Base-by-base conservation (phyloP, 2,329 filamentous ascomycete species). In the Aspergillus sp. region DNA sequence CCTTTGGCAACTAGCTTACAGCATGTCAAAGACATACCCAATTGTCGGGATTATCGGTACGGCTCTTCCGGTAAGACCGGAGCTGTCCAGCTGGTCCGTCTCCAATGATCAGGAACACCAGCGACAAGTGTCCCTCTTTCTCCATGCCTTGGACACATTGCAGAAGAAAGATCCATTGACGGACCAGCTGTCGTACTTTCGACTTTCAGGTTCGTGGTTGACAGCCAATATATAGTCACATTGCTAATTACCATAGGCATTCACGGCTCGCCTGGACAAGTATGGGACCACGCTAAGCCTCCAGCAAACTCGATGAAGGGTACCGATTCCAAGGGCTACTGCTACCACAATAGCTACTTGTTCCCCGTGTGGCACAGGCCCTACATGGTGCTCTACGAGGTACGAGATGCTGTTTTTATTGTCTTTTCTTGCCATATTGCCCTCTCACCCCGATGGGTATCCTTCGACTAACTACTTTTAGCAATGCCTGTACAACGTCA, bases 331-430 rank as follows among this genome's bases (percentile, higher is more conserved):
- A 45, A 74, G n/a, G 88, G 88, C 42, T 94, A 90, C 64, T 94
- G 89, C 64, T 81, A 81, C 13, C 89, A 95, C 67, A 79, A 76
- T 32, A 86, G 85, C 4, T 80, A 85, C 44, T 71, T 93, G 12
- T 93, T 95, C 63, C 81, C 85, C 22, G 79, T 83, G 39, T 94
- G 89, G 89, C 89, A 95, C 73, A 80, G 89, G 41, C 85, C 88
- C 0, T 94, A 91, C 65, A 73, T 93, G 48, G 72, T 77, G 5
- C 67, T 85, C 4, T 82, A 71, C 50, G 75, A 85, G 70, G 78
- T 58, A 43, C 35, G 39, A 45, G 7, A 22, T 9, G 19, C 10
- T 23, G 22, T 23, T 23, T n/a, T 33, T 7, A 4, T 33, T 33
- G 30, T 10, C 30, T 6, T 23, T 23, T 6, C 22, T 23, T 3